Percentiles rank a stretch among this genome's conserved stretches.
Conservation (phyloP, 2,329 filamentous ascomycete species). For the Exophiala bonariae region DNA sequence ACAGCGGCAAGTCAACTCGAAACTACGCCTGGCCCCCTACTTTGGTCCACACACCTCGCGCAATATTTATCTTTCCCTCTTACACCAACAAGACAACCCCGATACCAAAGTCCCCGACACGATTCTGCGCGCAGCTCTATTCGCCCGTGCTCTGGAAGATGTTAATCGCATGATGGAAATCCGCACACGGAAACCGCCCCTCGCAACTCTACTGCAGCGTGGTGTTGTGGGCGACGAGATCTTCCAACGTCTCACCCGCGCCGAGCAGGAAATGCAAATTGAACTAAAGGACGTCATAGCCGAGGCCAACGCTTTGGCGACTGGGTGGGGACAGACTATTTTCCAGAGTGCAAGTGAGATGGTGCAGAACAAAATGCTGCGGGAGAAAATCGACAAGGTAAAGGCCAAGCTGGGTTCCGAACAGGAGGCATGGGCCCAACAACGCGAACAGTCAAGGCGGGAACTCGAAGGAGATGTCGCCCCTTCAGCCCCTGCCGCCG, state of each 20-base stretch:
- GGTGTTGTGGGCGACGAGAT: constrained; percentile 95
- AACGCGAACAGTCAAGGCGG: constrained; percentile 77
- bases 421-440: constrained; percentile 87
- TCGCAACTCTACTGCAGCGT: constrained; percentile 77
- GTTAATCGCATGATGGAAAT: constrained; percentile 89
- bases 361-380: constrained; percentile 76
- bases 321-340: constrained; percentile 89
- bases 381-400: constrained; percentile 72
- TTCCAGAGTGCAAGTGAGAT: constrained; percentile 99
- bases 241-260: constrained; percentile 86
- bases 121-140: constrained; percentile 80
- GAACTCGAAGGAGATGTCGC: constrained; percentile 65
- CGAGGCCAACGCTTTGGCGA: constrained; percentile 85
- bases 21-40: constrained; percentile 87
- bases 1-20: constrained; percentile 82
- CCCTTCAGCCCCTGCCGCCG: constrained; percentile 5
- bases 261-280: constrained; percentile 96
- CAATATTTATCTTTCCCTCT: constrained; percentile 89
- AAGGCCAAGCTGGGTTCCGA: constrained; percentile 70
- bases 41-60: constrained; percentile 88
- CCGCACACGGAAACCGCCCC: constrained; percentile 82
- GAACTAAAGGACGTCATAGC: constrained; percentile 87
- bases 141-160: constrained; percentile 88
- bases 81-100: constrained; percentile 68
- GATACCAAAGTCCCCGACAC: constrained; percentile 71